These are phyloP conservation scores for Sugiyamaella valdiviana DNA, from an alignment of 805 yeast genomes.

Conservation along the genomic window DNA sequence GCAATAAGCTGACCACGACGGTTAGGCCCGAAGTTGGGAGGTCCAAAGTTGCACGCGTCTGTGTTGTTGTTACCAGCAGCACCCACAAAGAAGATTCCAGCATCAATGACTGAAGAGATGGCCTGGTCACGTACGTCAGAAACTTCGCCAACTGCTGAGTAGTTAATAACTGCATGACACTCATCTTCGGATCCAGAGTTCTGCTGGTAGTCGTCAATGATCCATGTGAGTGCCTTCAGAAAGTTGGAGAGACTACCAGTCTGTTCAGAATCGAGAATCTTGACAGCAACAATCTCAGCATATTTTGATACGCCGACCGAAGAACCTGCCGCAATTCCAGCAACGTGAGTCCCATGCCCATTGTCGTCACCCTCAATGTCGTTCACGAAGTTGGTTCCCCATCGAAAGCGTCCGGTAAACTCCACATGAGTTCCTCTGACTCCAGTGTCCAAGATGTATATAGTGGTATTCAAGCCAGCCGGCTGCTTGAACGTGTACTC, in stretches of 20 bases:
- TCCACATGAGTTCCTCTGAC: slow-evolving; percentile 67
- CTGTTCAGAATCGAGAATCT: slow-evolving; percentile 53
- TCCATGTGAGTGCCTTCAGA: slow-evolving; percentile 54
- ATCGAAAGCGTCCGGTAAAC: slow-evolving; percentile 74
- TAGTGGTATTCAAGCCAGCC: slow-evolving; percentile 78
- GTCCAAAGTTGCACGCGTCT: slow-evolving; percentile 89
- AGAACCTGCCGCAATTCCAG: slow-evolving; percentile 93
- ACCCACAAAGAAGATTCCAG: slow-evolving; percentile 88
- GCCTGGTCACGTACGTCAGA: slow-evolving; percentile 83
- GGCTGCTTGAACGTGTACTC: slow-evolving; percentile 65
- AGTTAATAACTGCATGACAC: slow-evolving; percentile 56
- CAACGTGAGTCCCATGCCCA: slow-evolving; percentile 96
- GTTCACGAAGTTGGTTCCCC: slow-evolving; percentile 78
- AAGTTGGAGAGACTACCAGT: slow-evolving; percentile 53
- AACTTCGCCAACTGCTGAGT: slow-evolving; percentile 92
- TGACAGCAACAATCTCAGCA: slow-evolving; percentile 52
- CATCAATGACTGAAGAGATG: slow-evolving; percentile 80
- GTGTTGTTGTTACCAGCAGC: slow-evolving; percentile 95
- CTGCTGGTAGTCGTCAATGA: slow-evolving; percentile 61
- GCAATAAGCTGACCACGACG: slow-evolving; percentile 66
- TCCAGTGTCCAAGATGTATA: slow-evolving; percentile 90
- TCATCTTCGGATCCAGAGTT: not conserved
- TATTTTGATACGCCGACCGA: slow-evolving; percentile 63
- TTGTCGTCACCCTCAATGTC: slow-evolving; percentile 77
- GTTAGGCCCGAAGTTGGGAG: slow-evolving; percentile 47